Evolutionary conservation across 257 asterid species (phyloP), one percentile per base, ranked within the genome.

Genomic region (Solanum gracilifrons): DNA sequence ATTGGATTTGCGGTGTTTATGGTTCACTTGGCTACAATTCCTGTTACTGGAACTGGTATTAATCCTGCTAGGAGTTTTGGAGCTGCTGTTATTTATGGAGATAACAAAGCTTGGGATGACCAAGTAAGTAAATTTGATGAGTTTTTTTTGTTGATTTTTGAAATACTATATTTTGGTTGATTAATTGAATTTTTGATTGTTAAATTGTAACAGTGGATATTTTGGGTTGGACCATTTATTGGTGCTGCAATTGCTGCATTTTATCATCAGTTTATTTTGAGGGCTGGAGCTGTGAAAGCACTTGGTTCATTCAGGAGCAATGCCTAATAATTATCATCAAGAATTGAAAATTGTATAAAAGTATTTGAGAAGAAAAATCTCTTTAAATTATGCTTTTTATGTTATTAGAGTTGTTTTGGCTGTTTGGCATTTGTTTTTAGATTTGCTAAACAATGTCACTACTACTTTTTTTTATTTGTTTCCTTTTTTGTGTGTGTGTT

Each of bases 171-270:
- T 39, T 11, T 60, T 82, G 95, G 94, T 74, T 74, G 15, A 12
- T 1, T 13, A 13, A 46, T 36, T 76, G 60, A 32, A 1, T 6
- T 13, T 23, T 75, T 39, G 16, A 4, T n/a, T 76, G 35, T 25
- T 77, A 13, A 41, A 8, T 58, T 25, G 29, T 16, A 29, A 46
- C 92, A 94, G 97, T 95, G 98, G 98, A 91, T 94, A 15, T 95
- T 95, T 91, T 95, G 98, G 98, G 98, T 92, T 43, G 98, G 98
- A 31, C 98, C 98, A 1, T 89, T 94, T 58, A 91, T 95, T 13
- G 98, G 98, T 27, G 98, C 98, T 5, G 97, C 96, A 32, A 92
- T 95, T 36, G 98, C 98, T 8, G 98, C 98, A 12, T 71, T 94
- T 32, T 95, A 95, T 92, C 95, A 95, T 83, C 95, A 93, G 86